Evolutionary conservation across 805 yeast species (phyloP).

Genomic region (Saccharomycopsis fermentans): DNA sequence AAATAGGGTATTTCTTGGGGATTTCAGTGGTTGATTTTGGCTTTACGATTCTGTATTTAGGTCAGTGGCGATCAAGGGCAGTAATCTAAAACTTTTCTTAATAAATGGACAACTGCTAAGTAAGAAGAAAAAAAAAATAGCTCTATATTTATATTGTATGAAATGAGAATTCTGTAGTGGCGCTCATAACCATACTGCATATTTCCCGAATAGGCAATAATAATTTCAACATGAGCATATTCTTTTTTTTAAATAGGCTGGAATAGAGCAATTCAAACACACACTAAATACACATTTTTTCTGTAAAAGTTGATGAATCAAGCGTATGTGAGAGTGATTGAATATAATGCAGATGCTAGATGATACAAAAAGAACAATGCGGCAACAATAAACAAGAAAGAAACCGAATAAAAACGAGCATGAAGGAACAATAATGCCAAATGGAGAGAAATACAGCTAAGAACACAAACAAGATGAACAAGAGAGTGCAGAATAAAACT

Average conservation of each 20-base stretch:
- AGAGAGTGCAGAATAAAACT: neutral
- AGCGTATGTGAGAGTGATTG: neutral
- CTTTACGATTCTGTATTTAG: no score
- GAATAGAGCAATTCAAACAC: neutral
- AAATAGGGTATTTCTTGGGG: no score
- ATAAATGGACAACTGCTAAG: neutral
- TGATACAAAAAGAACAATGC: neutral
- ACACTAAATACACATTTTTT: no score
- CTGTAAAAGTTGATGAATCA: no score
- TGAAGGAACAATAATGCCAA: neutral
- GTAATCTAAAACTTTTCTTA: neutral
- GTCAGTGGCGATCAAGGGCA: neutral
- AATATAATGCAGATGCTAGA: neutral
- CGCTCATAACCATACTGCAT: neutral
- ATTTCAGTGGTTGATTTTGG: neutral
- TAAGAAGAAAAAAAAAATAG: neutral
- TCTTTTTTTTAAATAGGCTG: neutral
- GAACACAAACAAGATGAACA: neutral
- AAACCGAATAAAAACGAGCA: no score
- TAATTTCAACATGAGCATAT: neutral
- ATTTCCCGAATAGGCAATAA: neutral
- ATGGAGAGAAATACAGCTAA: neutral
- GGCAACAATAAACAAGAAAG: no score
- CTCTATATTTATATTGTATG: no score
- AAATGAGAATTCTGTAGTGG: no score